A percentile compares a stretch with the other conserved stretches of the same genome.
Conservation (phyloP, 2,329 filamentous ascomycete species). For the Colletotrichum tropicale region DNA sequence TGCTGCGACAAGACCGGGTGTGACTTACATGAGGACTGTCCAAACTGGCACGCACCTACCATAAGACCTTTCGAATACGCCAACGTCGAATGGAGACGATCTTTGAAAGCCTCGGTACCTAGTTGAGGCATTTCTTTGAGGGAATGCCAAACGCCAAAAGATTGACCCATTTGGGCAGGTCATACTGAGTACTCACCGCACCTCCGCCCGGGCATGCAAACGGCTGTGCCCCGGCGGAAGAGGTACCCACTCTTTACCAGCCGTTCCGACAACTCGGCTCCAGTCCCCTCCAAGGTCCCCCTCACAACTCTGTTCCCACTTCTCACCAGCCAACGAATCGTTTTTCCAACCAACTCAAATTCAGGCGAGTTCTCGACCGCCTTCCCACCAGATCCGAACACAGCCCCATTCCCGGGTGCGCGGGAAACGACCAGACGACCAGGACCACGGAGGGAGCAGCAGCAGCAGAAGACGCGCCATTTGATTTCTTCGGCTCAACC, state of each 20-base stretch:
- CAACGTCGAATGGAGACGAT: neutral
- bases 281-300: neutral
- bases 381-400: neutral
- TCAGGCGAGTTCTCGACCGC: neutral
- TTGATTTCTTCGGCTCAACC: neutral
- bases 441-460: neutral
- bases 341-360: neutral
- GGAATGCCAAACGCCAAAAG: neutral
- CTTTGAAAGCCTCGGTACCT: neutral
- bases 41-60: neutral
- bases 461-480: neutral
- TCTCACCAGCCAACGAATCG: neutral
- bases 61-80: neutral
- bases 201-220: neutral
- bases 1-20: neutral
- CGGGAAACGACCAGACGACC: neutral
- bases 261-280: constrained; percentile 11
- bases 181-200: neutral
- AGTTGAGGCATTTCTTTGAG: neutral
- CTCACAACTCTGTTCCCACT: neutral
- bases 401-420: neutral
- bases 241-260: neutral
- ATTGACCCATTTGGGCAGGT: neutral
- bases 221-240: neutral
- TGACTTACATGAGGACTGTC: neutral